These are phyloP conservation scores for Colletotrichum ledebouriae DNA, from an alignment of 2,329 filamentous ascomycete genomes.

Conservation along the genomic window DNA sequence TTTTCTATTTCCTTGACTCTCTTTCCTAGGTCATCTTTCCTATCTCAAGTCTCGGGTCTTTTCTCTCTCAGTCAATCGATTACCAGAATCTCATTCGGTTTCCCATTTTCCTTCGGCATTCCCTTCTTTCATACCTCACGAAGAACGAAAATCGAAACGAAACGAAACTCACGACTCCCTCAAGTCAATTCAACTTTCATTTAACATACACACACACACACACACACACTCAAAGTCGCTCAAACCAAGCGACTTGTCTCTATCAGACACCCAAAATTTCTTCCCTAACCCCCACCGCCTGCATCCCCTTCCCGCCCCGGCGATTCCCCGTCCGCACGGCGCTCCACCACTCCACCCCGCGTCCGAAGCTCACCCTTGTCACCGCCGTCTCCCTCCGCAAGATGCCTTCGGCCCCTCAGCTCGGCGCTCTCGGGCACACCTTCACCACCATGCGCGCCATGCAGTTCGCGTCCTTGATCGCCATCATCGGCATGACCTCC, in stretches of 20 bases:
- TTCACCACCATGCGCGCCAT: constrained; percentile 81
- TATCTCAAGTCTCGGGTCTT: constrained; percentile 43
- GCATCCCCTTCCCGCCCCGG: constrained; percentile 58
- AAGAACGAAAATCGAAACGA: constrained; percentile 20
- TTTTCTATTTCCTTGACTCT: constrained; percentile 45
- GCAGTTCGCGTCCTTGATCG: constrained; percentile 78
- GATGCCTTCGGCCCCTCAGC: constrained; percentile 64
- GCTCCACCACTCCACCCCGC: constrained; percentile 47
- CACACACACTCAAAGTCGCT: constrained; percentile 14
- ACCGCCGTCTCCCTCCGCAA: constrained; percentile 51
- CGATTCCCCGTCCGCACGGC: constrained; percentile 58
- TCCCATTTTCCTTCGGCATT: constrained; percentile 25
- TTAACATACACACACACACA: background rate
- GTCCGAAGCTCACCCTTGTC: constrained; percentile 59
- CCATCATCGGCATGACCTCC: constrained; percentile 83
- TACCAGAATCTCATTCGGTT: constrained; percentile 30
- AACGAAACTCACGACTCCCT: constrained; percentile 12
- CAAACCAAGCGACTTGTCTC: constrained; percentile 19
- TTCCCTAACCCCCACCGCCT: constrained; percentile 45
- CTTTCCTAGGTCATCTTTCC: constrained; percentile 45
- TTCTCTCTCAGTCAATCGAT: constrained; percentile 23
- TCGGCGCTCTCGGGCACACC: constrained; percentile 81
- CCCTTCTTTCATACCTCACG: constrained; percentile 5
- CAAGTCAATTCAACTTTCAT: background rate
- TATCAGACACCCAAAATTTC: constrained; percentile 38